phyloP scores from a whole-genome alignment of 306 rosid genomes.

The Citrullus mucosospermus region DNA sequence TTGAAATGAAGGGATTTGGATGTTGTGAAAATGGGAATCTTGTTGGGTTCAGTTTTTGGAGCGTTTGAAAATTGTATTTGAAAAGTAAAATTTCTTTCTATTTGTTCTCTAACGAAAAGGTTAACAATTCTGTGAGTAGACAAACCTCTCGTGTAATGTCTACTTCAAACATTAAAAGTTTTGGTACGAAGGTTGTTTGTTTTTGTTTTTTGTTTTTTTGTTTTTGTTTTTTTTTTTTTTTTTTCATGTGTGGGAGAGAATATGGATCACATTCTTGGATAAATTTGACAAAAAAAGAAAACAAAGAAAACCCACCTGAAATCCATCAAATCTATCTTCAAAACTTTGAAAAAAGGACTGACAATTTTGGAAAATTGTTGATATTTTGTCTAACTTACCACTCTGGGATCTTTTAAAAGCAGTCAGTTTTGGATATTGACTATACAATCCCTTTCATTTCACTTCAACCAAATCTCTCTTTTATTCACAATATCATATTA shows the following conservation, averaged over 20 bases:
- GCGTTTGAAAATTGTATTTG: no score
- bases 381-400: constrained; percentile 5
- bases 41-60: no score
- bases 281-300: not conserved
- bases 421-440: constrained; percentile 6
- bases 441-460: constrained; percentile 7
- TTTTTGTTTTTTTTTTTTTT: not conserved
- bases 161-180: constrained; percentile 2
- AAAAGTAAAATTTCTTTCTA: not conserved
- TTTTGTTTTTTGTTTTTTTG: not conserved
- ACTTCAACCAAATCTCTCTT: constrained; percentile 6
- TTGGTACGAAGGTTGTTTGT: constrained; percentile 2
- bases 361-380: constrained; percentile 10
- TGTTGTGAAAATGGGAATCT: not conserved
- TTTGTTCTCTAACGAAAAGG: constrained; percentile 2
- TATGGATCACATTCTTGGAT: constrained; percentile 1
- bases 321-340: constrained; percentile 5
- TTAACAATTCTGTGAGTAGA: not conserved
- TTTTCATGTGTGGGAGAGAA: not conserved
- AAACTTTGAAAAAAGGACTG: constrained; percentile 4
- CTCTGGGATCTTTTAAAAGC: constrained; percentile 6
- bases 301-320: not conserved
- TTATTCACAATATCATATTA: not conserved
- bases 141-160: constrained; percentile 1
- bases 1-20: not conserved